Conservation (phyloP, 441 rosid species). For the Mallotus japonicus region DNA sequence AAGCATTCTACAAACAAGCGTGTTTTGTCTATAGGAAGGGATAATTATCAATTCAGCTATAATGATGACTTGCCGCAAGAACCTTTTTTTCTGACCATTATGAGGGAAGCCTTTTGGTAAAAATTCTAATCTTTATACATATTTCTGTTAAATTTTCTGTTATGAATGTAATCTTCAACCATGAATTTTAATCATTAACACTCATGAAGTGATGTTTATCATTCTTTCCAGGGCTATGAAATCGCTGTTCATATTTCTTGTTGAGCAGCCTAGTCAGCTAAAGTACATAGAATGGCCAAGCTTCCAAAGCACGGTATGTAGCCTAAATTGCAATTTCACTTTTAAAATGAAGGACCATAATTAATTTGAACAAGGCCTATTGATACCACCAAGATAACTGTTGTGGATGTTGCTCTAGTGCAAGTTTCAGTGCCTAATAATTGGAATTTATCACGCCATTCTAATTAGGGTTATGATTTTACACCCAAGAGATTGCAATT, state of each 20-base stretch:
- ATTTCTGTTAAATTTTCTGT: background rate
- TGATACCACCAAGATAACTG: background rate
- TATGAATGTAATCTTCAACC: no score
- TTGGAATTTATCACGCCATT: background rate
- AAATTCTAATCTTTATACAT: constrained; percentile 13
- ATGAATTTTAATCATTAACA: background rate
- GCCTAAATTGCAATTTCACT: background rate
- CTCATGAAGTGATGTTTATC: constrained; percentile 9
- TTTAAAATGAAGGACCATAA: background rate
- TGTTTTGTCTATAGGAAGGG: constrained; percentile 29
- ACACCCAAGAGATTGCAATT: background rate
- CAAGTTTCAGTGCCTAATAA: background rate
- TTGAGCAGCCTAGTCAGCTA: constrained; percentile 45
- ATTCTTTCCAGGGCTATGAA: constrained; percentile 46
- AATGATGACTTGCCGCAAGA: constrained; percentile 35
- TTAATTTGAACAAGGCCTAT: background rate
- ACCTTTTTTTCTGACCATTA: constrained; percentile 47
- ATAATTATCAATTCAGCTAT: constrained; percentile 31
- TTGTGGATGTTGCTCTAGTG: background rate
- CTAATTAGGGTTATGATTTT: background rate
- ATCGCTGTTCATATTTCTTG: constrained; percentile 20
- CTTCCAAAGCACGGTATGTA: constrained; percentile 62
- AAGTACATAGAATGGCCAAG: constrained; percentile 88
- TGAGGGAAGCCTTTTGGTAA: constrained; percentile 52
- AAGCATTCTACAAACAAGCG: constrained; percentile 15